Percentiles rank a stretch among this genome's conserved stretches.
Conservation (phyloP, 163 green algal genomes). For the Picocystis sp. region DNA sequence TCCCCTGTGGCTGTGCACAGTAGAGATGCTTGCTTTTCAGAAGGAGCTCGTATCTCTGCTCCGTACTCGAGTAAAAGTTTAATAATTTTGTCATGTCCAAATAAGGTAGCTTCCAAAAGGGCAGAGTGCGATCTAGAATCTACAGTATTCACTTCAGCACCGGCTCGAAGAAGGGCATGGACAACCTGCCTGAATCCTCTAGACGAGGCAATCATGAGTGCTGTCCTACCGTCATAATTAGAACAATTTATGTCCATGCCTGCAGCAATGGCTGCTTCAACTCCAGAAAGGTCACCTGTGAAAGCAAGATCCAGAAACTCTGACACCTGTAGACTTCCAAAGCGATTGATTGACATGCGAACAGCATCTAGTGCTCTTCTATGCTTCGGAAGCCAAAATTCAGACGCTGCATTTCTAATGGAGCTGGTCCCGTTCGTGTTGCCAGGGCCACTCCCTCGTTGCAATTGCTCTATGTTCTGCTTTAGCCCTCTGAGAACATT, state of each 20-base stretch:
- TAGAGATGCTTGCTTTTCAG: constrained; percentile 7
- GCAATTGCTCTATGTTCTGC: too few relatives aligned
- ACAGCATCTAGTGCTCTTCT: too few relatives aligned
- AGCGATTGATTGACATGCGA: too few relatives aligned
- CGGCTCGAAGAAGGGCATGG: constrained; percentile 14
- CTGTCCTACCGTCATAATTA: constrained; percentile 34
- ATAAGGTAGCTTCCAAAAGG: constrained; percentile 22
- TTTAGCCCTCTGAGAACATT: too few relatives aligned
- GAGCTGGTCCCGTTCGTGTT: too few relatives aligned
- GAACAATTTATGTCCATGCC: neutral
- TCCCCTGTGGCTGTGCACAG: constrained; percentile 15
- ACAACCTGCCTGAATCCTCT: constrained; percentile 23
- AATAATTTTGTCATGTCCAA: constrained; percentile 17
- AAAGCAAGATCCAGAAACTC: too few relatives aligned
- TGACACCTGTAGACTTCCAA: too few relatives aligned
- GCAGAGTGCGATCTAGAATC: constrained; percentile 16
- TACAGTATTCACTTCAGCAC: constrained; percentile 9
- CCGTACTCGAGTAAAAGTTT: constrained; percentile 1
- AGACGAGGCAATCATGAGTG: constrained; percentile 23
- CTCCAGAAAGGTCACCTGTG: too few relatives aligned
- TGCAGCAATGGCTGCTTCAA: too few relatives aligned
- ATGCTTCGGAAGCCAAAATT: too few relatives aligned
- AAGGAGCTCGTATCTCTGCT: constrained; percentile 6
- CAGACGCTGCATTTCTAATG: too few relatives aligned
- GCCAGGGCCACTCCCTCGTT: too few relatives aligned